phyloP scores from a whole-genome alignment of 192 early-diverging fungal species.

The Haplosporangium gracile region DNA sequence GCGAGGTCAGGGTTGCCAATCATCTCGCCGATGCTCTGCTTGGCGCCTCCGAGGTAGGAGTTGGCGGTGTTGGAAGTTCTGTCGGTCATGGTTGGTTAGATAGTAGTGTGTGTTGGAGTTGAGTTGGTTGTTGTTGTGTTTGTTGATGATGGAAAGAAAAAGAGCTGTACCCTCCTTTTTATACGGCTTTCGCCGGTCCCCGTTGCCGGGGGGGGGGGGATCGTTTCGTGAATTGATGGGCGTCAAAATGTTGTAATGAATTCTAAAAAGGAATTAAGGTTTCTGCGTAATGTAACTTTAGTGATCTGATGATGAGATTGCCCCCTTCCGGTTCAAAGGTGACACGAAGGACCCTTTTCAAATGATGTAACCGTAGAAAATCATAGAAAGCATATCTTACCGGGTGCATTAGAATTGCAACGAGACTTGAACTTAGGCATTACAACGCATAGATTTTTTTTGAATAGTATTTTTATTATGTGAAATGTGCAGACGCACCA shows the following conservation, averaged over 20 bases:
- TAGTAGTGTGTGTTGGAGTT: neutral
- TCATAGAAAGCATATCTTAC: neutral
- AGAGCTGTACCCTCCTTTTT: neutral
- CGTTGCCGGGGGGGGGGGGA: no score
- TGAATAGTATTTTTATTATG: neutral
- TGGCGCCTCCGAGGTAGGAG: constrained; percentile 35
- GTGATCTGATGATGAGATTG: no score
- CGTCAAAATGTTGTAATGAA: no score
- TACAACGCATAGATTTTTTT: neutral
- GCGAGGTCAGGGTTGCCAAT: constrained; percentile 23
- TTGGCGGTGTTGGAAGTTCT: constrained; percentile 31
- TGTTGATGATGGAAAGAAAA: neutral
- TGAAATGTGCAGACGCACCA: neutral
- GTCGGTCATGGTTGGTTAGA: constrained; percentile 9
- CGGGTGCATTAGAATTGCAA: neutral
- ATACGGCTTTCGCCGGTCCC: neutral
- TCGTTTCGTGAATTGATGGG: no score
- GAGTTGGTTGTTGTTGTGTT: neutral
- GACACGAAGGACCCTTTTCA: neutral
- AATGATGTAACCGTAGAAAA: neutral
- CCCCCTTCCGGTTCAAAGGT: no score
- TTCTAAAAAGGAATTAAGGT: no score
- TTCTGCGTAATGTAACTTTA: no score
- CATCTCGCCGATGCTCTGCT: constrained; percentile 33
- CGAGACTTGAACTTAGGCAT: no score